Evolutionary conservation across 345 rosid genomes (phyloP).

Genomic region (Syzygium grande): DNA sequence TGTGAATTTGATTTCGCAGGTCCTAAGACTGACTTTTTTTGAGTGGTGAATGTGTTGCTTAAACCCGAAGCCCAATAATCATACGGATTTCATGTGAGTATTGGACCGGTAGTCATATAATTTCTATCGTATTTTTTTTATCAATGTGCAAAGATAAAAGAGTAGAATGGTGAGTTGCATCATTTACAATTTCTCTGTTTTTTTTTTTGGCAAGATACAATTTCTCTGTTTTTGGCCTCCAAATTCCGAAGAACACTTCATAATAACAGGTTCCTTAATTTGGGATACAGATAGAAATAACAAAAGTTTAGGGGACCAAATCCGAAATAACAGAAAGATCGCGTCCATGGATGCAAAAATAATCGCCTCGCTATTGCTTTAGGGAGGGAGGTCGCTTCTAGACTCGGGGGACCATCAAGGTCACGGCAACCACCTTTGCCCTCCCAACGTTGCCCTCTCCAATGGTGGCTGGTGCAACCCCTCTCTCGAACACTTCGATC

Average conservation of each 20-base stretch:
- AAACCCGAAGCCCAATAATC: background rate
- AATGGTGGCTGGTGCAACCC: no score
- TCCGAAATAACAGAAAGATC: background rate
- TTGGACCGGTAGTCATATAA: background rate
- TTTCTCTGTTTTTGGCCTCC: background rate
- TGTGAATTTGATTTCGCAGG: background rate
- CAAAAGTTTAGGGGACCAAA: background rate
- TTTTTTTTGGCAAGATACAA: background rate
- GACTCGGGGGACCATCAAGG: background rate
- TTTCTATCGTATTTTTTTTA: background rate
- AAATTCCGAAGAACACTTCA: background rate
- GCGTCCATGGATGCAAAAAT: background rate
- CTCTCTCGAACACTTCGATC: no score
- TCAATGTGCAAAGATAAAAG: background rate
- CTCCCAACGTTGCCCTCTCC: no score
- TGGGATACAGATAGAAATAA: no score
- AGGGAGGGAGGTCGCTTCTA: background rate
- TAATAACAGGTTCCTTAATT: no score
- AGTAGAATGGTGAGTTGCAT: background rate
- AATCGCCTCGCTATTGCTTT: background rate
- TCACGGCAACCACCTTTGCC: no score
- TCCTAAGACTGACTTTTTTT: background rate
- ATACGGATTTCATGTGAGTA: background rate
- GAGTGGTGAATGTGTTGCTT: fast-evolving
- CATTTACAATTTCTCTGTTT: background rate